Evolutionary conservation across 768 basidiomycete genomes (phyloP), one percentile per base, ranked within the genome.

Genomic region (Auricularia sp.): DNA sequence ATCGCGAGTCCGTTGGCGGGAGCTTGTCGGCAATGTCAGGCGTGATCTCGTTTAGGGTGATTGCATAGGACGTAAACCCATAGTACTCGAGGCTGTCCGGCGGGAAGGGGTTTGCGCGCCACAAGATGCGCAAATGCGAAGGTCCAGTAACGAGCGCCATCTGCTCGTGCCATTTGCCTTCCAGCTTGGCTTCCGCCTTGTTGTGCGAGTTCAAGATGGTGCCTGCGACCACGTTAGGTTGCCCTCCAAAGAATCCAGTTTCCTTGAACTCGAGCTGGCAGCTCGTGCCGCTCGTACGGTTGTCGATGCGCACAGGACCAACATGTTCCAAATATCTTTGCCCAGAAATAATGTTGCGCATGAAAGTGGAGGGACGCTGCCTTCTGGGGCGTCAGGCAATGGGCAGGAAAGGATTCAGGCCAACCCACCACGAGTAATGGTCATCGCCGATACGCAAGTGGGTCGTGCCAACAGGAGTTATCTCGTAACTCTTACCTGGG

Each of bases 141-240:
- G 82, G 77, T 72, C 87, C 88, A 34, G 88, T 77, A 59, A 82
- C 82, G 68, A 85, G 85, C n/a, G 83, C 82, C 66, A 94, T 75
- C 69, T 86, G 85, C 65, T 93, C 89, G 71, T 94, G 89, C 93
- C 92, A 95, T 73, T 89, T 92, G 59, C 92, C 92, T 73, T 93
- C 91, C n/a, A 94, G 75, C 45, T 81, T 81, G 42, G 87, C 81
- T 18, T 82, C 75, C 11, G 81, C 76, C 6, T 84, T 75, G 29
- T 87, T 88, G 39, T 79, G 76, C 18, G 80, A 68, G 33, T 82
- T 82, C 65, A 83, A 73, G 34, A 92, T 79, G 4, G 78, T 72
- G 4, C 89, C 92, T 24, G 81, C 76, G 61, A 94, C 85, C 51
- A 85, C 80, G 68, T 94, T 93, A 11, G 72, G 67, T 21, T 84